These are phyloP conservation scores for Francoa sonchifolia DNA, from an alignment of 441 rosid genomes.

Conservation along the genomic window DNA sequence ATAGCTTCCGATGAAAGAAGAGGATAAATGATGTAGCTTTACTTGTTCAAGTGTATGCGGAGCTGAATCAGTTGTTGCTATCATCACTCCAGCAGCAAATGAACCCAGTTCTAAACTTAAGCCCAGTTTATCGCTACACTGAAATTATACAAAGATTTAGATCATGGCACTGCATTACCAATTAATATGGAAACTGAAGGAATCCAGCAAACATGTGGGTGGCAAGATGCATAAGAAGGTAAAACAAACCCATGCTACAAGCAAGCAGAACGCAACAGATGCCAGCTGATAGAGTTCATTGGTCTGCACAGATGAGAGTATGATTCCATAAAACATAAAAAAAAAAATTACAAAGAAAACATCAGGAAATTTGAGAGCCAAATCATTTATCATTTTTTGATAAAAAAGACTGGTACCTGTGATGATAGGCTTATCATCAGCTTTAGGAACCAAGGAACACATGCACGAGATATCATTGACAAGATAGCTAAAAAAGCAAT, in stretches of 20 bases:
- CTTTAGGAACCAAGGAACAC: slow-evolving; percentile 93
- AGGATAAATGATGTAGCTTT: slow-evolving; percentile 16
- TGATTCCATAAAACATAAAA: slow-evolving; percentile 8
- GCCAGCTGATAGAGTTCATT: slow-evolving; percentile 95
- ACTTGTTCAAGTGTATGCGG: slow-evolving; percentile 96
- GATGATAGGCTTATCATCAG: slow-evolving; percentile 92
- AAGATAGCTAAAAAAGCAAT: slow-evolving; percentile 59
- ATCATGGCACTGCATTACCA: no score
- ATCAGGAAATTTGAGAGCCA: no score
- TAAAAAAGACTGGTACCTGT: slow-evolving; percentile 52
- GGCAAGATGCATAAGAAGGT: slow-evolving; percentile 10
- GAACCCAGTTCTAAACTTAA: slow-evolving; percentile 96
- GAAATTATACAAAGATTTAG: slow-evolving; percentile 28
- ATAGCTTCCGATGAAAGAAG: no score
- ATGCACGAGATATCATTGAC: slow-evolving; percentile 62
- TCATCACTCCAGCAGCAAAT: slow-evolving; percentile 97
- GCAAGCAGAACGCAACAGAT: slow-evolving; percentile 88
- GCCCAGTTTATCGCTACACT: slow-evolving; percentile 97
- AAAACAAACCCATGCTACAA: slow-evolving; percentile 88
- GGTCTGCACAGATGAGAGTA: slow-evolving; percentile 59
- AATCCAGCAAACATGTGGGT: no score
- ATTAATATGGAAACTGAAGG: no score
- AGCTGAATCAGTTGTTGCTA: slow-evolving; percentile 87
- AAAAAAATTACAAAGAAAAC: no score
- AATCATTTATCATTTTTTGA: no score